Base-by-base conservation (phyloP, 192 early-diverging fungal genomes). In the Chytriomyces sp. region DNA sequence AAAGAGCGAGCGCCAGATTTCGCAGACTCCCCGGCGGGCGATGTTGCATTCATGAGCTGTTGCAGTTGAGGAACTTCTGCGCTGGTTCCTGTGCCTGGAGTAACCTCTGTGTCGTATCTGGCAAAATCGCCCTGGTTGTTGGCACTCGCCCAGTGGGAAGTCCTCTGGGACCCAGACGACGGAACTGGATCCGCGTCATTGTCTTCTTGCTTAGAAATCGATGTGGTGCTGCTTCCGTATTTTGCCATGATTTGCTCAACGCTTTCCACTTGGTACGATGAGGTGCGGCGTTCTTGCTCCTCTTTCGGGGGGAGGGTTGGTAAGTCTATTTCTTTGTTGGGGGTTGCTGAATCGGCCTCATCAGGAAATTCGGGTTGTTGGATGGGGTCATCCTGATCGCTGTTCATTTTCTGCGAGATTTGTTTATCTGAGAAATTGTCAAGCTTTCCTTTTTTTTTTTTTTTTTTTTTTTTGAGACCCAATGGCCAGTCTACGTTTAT, bases 221-320 rank as follows among this genome's bases (percentile, higher is more conserved):
- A 7, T 3, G 23, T 35, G 9, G 5, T 9, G 45, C 16, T 46
- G 57, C 66, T 61, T 44, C 35, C 26, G 20, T 69, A 77, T 45
- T 77, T 77, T 16, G 45, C 59, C 76, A 77, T 77, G n/a, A 77
- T 77, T 24, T 59, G 43, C 9, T 68, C 76, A 53, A 60, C 66
- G 7, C 23, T 69, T 28, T 77, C 76, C 10, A 77, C 76, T 46
- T 77, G 53, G 67, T 69, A 77, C 0, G 62, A 16, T 18, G 71
- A 45, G 28, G 43, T 60, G 13, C 49, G 18, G 8, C 11, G 8
- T 7, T 26, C 48, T 5, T 1, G 9, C 0, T 13, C 28, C 50
- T 16, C 8, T 24, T 50, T 50, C 28, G 24, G 24, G 28, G 53
- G 69, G 9, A 70, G 18, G 2, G 50, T 48, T 5, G 49, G 69